phyloP scores from a whole-genome alignment of 2,329 filamentous ascomycete species.

The Claviceps pazoutovae region DNA sequence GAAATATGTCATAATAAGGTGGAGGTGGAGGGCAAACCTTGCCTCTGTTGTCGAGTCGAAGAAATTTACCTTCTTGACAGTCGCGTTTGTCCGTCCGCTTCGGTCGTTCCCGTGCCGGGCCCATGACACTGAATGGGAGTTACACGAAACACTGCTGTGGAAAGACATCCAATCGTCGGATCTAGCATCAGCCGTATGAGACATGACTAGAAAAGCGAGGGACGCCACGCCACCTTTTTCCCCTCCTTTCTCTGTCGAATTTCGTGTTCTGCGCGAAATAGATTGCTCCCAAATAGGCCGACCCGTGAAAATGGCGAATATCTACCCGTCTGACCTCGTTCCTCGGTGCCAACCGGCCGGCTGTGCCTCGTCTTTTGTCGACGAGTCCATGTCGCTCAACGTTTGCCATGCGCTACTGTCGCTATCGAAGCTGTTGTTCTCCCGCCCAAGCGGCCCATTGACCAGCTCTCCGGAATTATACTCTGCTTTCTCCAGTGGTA shows the following conservation, averaged over 20 bases:
- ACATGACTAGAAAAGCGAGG: not conserved
- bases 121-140: not conserved
- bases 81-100: not conserved
- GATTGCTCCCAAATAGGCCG: not conserved
- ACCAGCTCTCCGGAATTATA: not conserved
- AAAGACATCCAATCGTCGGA: not conserved
- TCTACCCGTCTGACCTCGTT: not conserved
- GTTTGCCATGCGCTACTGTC: not conserved
- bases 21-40: not conserved
- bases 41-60: not conserved
- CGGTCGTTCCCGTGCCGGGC: not conserved
- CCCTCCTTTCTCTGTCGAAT: not conserved
- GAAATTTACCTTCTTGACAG: not conserved
- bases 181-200: not conserved
- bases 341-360: not conserved
- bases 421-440: not conserved
- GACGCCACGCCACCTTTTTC: not conserved
- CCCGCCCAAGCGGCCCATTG: not conserved
- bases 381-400: not conserved
- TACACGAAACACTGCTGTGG: not conserved
- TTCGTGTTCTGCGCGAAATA: not conserved
- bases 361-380: not conserved
- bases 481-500: not conserved
- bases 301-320: not conserved
- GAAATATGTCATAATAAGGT: not conserved